Evolutionary conservation across 1,284 basidiomycete species (phyloP).

Genomic region (Boletus calvinii): DNA sequence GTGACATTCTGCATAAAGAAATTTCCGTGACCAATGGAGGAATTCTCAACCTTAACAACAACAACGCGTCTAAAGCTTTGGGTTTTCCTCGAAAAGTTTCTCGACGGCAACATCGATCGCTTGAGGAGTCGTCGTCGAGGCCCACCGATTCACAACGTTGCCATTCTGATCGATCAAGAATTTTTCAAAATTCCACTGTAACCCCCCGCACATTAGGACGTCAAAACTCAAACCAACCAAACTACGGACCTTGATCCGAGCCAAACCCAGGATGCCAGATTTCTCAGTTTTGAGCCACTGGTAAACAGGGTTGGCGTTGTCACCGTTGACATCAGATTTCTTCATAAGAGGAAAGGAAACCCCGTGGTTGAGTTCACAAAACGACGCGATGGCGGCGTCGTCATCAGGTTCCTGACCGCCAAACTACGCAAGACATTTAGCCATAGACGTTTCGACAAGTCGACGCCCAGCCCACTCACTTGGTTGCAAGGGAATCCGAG

Average conservation of each 20-base stretch:
- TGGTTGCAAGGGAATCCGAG: conserved; percentile 94
- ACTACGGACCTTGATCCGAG: conserved; percentile 68
- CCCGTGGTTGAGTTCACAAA: conserved; percentile 75
- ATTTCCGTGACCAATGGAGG: neutral
- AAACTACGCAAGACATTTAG: conserved; percentile 45
- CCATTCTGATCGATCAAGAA: conserved; percentile 71
- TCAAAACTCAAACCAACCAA: neutral
- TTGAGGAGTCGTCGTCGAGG: conserved; percentile 73
- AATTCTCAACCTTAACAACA: neutral
- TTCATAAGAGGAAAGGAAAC: conserved; percentile 84
- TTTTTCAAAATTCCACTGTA: conserved; percentile 81
- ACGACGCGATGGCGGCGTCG: conserved; percentile 66
- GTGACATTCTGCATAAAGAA: neutral
- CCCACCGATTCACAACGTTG: conserved; percentile 76
- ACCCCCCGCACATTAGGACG: neutral
- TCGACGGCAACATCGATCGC: conserved; percentile 65
- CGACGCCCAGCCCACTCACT: conserved; percentile 41
- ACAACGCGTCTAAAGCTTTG: conserved; percentile 12
- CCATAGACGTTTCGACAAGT: neutral
- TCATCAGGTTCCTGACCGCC: conserved; percentile 75
- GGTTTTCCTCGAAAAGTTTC: conserved; percentile 44
- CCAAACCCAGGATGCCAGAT: conserved; percentile 68
- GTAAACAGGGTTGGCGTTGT: conserved; percentile 76
- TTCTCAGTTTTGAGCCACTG: conserved; percentile 84
- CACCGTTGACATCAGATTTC: conserved; percentile 92